phyloP scores from a whole-genome alignment of 2,329 filamentous ascomycete species.

The Colletotrichum endophyticum region DNA sequence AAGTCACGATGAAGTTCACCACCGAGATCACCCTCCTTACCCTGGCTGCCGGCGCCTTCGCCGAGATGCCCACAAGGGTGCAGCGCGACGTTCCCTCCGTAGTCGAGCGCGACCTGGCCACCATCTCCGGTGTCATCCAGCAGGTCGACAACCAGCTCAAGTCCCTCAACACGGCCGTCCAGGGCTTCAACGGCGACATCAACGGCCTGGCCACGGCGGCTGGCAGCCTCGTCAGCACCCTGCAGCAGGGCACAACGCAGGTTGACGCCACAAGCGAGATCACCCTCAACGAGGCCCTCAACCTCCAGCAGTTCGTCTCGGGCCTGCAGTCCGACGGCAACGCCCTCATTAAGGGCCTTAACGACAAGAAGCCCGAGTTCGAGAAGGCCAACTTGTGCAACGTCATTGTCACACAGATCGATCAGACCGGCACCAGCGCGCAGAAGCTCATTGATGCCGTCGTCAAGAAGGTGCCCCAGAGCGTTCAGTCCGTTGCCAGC shows the following conservation, averaged over 20 bases:
- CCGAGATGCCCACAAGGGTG: constrained; percentile 16
- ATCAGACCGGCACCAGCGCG: constrained; percentile 26
- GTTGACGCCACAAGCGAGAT: constrained; percentile 18
- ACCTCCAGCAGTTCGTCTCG: constrained; percentile 20
- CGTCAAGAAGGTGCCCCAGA: constrained; percentile 32
- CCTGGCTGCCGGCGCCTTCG: constrained; percentile 19
- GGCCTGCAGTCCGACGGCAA: constrained; percentile 29
- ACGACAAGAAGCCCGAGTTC: constrained; percentile 29
- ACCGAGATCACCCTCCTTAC: constrained; percentile 16
- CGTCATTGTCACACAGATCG: constrained; percentile 26
- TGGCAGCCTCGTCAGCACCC: constrained; percentile 21
- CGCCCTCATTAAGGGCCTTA: constrained; percentile 28
- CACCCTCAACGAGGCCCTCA: constrained; percentile 21
- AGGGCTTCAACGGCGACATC: constrained; percentile 27
- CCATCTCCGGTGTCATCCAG: constrained; percentile 19
- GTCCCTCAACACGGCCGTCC: constrained; percentile 25
- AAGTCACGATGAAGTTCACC: constrained; percentile 24
- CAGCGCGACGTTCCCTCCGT: neutral
- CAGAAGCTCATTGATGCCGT: constrained; percentile 32
- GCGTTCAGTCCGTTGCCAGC: constrained; percentile 30
- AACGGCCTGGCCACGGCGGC: constrained; percentile 23
- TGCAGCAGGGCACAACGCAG: constrained; percentile 21
- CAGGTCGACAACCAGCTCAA: constrained; percentile 23
- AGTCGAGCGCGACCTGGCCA: constrained; percentile 19
- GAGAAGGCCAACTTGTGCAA: constrained; percentile 32